A percentile compares a stretch with the other conserved stretches of the same genome.
Evolutionary conservation across 2,329 filamentous ascomycete species (phyloP).

Genomic region (Fusarium begoniae): DNA sequence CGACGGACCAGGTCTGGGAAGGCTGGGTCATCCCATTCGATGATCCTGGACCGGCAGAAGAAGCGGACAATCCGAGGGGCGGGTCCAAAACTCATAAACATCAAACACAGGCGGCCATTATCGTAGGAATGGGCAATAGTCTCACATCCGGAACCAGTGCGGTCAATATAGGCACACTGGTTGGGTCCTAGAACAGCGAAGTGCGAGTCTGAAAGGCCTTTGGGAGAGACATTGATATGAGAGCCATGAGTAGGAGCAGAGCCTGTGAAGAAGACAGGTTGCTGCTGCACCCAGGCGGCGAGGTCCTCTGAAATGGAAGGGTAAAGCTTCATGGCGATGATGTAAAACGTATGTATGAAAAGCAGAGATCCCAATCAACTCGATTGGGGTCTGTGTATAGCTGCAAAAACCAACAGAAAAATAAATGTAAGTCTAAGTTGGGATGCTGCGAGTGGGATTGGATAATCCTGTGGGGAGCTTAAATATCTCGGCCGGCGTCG

Average conservation of each 20-base stretch:
- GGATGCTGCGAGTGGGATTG: slow-evolving; percentile 25
- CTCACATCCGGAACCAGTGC: slow-evolving; percentile 79
- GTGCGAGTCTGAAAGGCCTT: slow-evolving; percentile 71
- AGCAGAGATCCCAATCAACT: slow-evolving; percentile 24
- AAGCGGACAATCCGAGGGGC: slow-evolving; percentile 70
- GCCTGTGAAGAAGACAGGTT: slow-evolving; percentile 79
- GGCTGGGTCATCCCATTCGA: slow-evolving; percentile 65
- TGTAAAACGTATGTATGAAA: slow-evolving; percentile 34
- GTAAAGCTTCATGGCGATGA: slow-evolving; percentile 66
- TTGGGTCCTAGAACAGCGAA: slow-evolving; percentile 68
- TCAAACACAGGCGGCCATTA: slow-evolving; percentile 77
- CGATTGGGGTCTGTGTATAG: slow-evolving; percentile 18
- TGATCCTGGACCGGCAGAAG: slow-evolving; percentile 67
- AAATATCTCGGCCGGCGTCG: slow-evolving; percentile 16
- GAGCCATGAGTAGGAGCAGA: slow-evolving; percentile 73
- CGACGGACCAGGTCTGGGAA: slow-evolving; percentile 60
- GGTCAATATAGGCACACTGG: slow-evolving; percentile 75
- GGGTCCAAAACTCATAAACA: slow-evolving; percentile 74
- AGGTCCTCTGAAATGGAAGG: slow-evolving; percentile 64
- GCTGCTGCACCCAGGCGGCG: slow-evolving; percentile 69
- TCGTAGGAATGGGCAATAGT: slow-evolving; percentile 81
- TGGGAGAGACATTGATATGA: slow-evolving; percentile 81
- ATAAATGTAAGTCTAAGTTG: slow-evolving; percentile 21
- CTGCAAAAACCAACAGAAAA: slow-evolving; percentile 22
- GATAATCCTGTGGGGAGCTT: slow-evolving; percentile 13